Percentiles rank a stretch among this genome's conserved stretches.
phyloP scores from a whole-genome alignment of 768 basidiomycete species.

The Leccinum fibrillosum region DNA sequence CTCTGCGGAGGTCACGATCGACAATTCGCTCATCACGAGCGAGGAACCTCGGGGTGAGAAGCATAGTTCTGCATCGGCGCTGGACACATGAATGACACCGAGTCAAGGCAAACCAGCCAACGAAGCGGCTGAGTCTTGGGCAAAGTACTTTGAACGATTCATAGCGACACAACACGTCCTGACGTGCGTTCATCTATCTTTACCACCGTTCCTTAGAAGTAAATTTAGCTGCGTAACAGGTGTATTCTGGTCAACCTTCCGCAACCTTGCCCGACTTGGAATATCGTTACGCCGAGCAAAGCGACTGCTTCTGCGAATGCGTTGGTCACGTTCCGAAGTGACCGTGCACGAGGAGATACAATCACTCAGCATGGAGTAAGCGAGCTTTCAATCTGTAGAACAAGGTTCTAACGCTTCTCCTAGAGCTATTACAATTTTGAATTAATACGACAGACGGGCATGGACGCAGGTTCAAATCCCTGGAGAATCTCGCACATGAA shows the following conservation, averaged over 20 bases:
- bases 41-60: slow-evolving; percentile 19
- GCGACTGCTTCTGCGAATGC: slow-evolving; percentile 25
- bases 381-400: neutral
- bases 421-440: slow-evolving; percentile 28
- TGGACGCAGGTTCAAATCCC: slow-evolving; percentile 16
- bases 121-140: slow-evolving; percentile 23
- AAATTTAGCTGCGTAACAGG: slow-evolving; percentile 2
- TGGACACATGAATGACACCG: slow-evolving; percentile 3
- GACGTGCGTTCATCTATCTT: slow-evolving; percentile 14
- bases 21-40: slow-evolving; percentile 19
- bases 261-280: slow-evolving; percentile 20
- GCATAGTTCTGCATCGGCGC: neutral
- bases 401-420: neutral
- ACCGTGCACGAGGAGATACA: slow-evolving; percentile 23
- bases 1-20: slow-evolving; percentile 18
- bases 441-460: slow-evolving; percentile 13
- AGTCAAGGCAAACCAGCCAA: slow-evolving; percentile 12
- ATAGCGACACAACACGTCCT: slow-evolving; percentile 22
- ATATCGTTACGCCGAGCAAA: slow-evolving; percentile 17
- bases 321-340: slow-evolving; percentile 22
- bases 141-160: slow-evolving; percentile 19
- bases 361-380: slow-evolving; percentile 24
- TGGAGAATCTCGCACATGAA: slow-evolving; percentile 28
- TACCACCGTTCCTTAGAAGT: neutral
- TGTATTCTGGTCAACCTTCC: slow-evolving; percentile 26